Percentiles rank a stretch among this genome's conserved stretches.
These are phyloP conservation scores for Penicillium nordicum DNA, from an alignment of 2,329 filamentous ascomycete species.

Conservation along the genomic window DNA sequence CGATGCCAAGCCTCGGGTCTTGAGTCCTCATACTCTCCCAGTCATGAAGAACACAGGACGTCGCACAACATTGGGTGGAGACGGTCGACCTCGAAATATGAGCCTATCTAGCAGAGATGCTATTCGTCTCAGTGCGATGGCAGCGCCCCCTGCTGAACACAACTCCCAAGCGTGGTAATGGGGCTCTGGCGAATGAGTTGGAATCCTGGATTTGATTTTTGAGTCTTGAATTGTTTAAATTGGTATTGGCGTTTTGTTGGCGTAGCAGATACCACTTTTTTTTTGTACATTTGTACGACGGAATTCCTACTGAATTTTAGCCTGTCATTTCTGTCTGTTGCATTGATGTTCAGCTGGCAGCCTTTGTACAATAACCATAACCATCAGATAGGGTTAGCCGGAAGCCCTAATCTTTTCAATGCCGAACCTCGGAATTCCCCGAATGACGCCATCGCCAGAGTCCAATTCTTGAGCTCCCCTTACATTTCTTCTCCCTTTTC, in stretches of 20 bases:
- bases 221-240: conserved; percentile 6
- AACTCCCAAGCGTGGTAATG: conserved; percentile 28
- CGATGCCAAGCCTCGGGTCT: conserved; percentile 54
- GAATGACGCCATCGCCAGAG: conserved; percentile 26
- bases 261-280: conserved; percentile 32
- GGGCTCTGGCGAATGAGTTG: conserved; percentile 25
- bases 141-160: conserved; percentile 34
- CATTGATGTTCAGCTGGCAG: neutral
- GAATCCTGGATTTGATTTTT: conserved; percentile 8
- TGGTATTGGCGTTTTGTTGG: conserved; percentile 27
- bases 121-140: conserved; percentile 38
- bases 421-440: neutral
- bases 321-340: neutral
- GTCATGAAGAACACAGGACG: conserved; percentile 53
- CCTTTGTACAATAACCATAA: neutral
- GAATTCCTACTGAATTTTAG: neutral
- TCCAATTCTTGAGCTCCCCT: neutral
- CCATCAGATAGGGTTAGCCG: neutral
- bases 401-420: conserved; percentile 4
- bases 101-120: conserved; percentile 39
- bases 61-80: conserved; percentile 43
- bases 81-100: conserved; percentile 39
- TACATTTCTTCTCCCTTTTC: neutral
- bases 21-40: conserved; percentile 59
- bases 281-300: conserved; percentile 5